Percentiles rank a stretch among this genome's conserved stretches.
phyloP scores from a whole-genome alignment of 306 rosid genomes.

The Prunus davidiana region DNA sequence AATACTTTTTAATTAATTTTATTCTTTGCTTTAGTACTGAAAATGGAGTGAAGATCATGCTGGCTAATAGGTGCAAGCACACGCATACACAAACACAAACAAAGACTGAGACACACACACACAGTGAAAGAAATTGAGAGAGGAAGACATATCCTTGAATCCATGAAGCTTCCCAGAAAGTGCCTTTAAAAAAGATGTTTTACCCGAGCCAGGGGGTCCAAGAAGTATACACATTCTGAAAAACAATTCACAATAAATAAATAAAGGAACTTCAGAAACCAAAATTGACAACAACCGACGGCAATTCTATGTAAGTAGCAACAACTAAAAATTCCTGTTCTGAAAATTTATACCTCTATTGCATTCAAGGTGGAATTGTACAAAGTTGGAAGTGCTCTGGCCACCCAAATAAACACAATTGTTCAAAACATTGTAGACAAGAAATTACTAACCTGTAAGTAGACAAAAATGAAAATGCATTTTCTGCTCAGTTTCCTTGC shows the following conservation, averaged over 20 bases:
- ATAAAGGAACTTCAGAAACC: neutral
- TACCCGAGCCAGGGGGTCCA: conserved; percentile 71
- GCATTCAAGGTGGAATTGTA: conserved; percentile 50
- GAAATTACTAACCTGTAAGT: too few relatives aligned
- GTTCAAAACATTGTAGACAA: too few relatives aligned
- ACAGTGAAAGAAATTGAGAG: neutral
- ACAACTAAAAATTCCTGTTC: too few relatives aligned
- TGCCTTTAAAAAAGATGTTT: conserved; percentile 58
- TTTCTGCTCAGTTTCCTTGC: too few relatives aligned
- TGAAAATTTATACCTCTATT: conserved; percentile 49
- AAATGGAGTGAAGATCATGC: too few relatives aligned
- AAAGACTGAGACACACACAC: too few relatives aligned
- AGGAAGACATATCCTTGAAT: conserved; percentile 45
- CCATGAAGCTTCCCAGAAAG: conserved; percentile 55
- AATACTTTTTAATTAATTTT: too few relatives aligned
- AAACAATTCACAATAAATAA: neutral
- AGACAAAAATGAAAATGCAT: too few relatives aligned
- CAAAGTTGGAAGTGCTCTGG: conserved; percentile 74
- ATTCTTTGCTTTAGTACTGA: too few relatives aligned
- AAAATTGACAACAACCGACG: neutral
- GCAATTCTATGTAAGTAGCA: too few relatives aligned
- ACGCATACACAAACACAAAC: neutral
- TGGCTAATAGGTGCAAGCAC: too few relatives aligned
- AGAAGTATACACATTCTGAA: conserved; percentile 65
- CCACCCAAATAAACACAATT: too few relatives aligned